phyloP scores from a whole-genome alignment of 2,329 filamentous ascomycete species.

The Neopestalotiopsis clavispora region DNA sequence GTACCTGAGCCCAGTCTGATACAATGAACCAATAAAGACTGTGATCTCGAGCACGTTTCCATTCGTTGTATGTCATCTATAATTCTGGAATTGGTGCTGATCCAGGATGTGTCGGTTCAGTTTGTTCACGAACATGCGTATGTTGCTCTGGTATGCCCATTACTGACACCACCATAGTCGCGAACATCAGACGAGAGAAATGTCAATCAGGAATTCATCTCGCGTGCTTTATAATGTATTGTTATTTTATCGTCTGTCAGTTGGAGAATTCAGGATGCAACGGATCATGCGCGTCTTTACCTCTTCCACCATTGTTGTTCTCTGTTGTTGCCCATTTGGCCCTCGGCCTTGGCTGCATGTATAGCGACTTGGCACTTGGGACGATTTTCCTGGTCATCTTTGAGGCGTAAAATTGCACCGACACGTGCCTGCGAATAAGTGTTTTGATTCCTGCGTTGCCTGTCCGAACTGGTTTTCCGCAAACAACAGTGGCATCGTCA shows the following conservation, averaged over 20 bases:
- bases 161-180: neutral
- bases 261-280: too few relatives aligned
- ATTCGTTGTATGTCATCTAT: neutral
- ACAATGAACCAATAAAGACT: conserved; percentile 1
- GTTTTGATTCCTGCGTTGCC: conserved; percentile 5
- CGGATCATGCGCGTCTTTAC: neutral
- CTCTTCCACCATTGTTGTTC: too few relatives aligned
- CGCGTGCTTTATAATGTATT: too few relatives aligned
- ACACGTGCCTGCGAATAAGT: conserved; percentile 13
- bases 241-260: too few relatives aligned
- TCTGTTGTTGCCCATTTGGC: neutral
- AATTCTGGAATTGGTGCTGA: neutral
- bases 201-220: neutral
- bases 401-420: neutral
- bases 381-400: conserved; percentile 3
- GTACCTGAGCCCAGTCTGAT: neutral
- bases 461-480: neutral
- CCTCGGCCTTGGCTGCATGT: conserved; percentile 9
- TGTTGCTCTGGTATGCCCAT: neutral
- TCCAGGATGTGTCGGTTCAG: neutral
- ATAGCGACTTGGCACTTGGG: conserved; percentile 8
- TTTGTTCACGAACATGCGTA: neutral
- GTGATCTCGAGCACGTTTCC: conserved; percentile 1
- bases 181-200: neutral
- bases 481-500: neutral